Conservation (phyloP, 2,329 filamentous ascomycete genomes). For the Chrysoporthe puriensis region DNA sequence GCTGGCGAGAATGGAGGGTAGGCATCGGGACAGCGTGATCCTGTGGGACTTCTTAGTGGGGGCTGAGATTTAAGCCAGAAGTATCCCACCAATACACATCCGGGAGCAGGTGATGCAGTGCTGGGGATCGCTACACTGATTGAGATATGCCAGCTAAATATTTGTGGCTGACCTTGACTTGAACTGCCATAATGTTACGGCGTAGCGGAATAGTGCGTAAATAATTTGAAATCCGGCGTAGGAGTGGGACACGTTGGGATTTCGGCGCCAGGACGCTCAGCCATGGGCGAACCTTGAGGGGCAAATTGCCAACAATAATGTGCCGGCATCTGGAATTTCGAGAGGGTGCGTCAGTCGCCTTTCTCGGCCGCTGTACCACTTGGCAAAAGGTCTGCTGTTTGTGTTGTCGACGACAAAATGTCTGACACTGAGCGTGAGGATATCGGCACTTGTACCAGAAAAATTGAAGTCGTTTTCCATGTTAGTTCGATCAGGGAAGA, state of each 20-base stretch:
- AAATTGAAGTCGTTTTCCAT: conserved; percentile 63
- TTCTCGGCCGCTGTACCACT: conserved; percentile 39
- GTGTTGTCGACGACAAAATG: conserved; percentile 63
- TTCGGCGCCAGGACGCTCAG: conserved; percentile 31
- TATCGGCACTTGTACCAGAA: conserved; percentile 65
- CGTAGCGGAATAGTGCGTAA: conserved; percentile 30
- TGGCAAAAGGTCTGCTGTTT: conserved; percentile 39
- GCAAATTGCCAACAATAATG: conserved; percentile 2
- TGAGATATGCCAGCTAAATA: conserved; percentile 31
- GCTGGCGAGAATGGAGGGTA: conserved; percentile 2
- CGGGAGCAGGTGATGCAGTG: neutral
- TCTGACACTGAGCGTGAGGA: conserved; percentile 64
- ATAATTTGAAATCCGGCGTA: conserved; percentile 32
- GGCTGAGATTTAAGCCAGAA: conserved; percentile 1
- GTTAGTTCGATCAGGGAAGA: conserved; percentile 66
- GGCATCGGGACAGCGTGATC: neutral
- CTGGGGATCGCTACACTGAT: conserved; percentile 6
- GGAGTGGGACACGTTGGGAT: conserved; percentile 42
- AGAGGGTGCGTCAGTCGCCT: neutral
- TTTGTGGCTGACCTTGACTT: conserved; percentile 27
- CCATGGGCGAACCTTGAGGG: neutral
- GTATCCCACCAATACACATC: neutral
- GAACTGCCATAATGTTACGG: conserved; percentile 35
- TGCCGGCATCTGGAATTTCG: conserved; percentile 12
- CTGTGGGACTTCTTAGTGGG: conserved; percentile 9